Evolutionary conservation across 371 early-diverging fungal genomes (phyloP).

Genomic region (Coemansia sp.): DNA sequence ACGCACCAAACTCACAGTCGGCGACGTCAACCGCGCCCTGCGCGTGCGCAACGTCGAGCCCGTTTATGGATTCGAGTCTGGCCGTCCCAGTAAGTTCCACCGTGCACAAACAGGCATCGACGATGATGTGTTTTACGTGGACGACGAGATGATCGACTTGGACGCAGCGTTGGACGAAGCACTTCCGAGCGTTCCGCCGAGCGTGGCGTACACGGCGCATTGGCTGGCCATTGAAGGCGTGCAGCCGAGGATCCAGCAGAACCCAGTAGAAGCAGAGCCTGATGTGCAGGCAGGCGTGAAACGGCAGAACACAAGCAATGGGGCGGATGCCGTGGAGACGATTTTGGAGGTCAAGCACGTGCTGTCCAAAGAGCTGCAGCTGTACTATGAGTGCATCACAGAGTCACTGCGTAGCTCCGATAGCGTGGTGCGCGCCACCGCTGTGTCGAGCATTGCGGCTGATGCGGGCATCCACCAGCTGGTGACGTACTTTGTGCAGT

Average conservation of each 20-base stretch:
- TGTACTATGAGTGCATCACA: conserved; percentile 96
- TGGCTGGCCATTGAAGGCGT: conserved; percentile 98
- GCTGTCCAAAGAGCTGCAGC: conserved; percentile 92
- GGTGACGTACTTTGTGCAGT: conserved; percentile 97
- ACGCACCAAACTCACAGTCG: conserved; percentile 81
- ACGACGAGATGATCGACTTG: conserved; percentile 97
- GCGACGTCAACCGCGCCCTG: conserved; percentile 96
- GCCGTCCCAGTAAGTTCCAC: conserved; percentile 75
- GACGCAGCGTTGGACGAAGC: conserved; percentile 88
- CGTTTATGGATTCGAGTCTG: conserved; percentile 90
- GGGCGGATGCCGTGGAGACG: conserved; percentile 61
- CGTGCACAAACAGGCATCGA: conserved; percentile 62
- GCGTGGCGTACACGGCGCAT: conserved; percentile 76
- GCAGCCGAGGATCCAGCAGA: conserved; percentile 98
- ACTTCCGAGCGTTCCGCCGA: conserved; percentile 92
- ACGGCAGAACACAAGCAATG: conserved; percentile 16
- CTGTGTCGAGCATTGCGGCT: conserved; percentile 79
- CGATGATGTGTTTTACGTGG: conserved; percentile 87
- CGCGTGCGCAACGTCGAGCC: conserved; percentile 97
- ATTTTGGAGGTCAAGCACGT: conserved; percentile 90
- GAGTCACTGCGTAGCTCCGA: conserved; percentile 82
- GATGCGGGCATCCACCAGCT: conserved; percentile 98
- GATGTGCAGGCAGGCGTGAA: no score
- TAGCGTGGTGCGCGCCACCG: conserved; percentile 67
- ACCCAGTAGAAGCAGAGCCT: conserved; percentile 60